Base-by-base conservation (phyloP, 192 early-diverging fungal genomes). In the Phycomyces nitens region DNA sequence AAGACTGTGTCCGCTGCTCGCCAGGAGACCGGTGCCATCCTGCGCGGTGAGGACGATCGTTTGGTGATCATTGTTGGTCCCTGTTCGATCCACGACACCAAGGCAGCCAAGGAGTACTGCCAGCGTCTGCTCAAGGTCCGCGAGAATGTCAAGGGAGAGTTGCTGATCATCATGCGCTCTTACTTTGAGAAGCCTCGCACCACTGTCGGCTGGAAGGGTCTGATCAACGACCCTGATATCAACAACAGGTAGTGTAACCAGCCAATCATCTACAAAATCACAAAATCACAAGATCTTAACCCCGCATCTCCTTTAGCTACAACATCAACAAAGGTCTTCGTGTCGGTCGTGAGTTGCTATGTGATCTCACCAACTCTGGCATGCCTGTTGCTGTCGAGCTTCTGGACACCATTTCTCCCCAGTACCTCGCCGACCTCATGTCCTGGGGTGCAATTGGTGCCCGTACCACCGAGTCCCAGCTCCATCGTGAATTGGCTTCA, bases 111-210 rank as follows among this genome's bases (percentile, higher is more conserved):
- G 22, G 94, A 92, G 63, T 97, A 98, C 83, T 89, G 86, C 39
- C 58, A 58, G 24, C 21, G 42, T 8, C 58, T 67, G 21, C 50
- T 86, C 60, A 65, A 60, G 23, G 62, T 81, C 43, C 85, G 84
- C 1, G 90, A 90, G 43, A 77, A 79, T 56, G 76, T 86, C 61
- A 76, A 85, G 57, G 86, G 84, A 52, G 92, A 95, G 15, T 70
- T 98, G 56, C 73, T 89, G 41, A 89, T 98, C 62, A 81, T 98
- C 56, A 98, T 98, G 96, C 85, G 96, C 34, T 86, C 89, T 63
- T 98, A 98, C 86, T 97, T 98, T 88, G 96, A 98, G 70, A 98
- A 98, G 80, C 96, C 96, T 41, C 81, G 96, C 63, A 97, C 96
- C 2, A 97, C 94, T 9, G 93, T 97, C 53, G 96, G 90, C 15